phyloP scores from a whole-genome alignment of 176 grass and related monocot genomes.

The Avena insularis region DNA sequence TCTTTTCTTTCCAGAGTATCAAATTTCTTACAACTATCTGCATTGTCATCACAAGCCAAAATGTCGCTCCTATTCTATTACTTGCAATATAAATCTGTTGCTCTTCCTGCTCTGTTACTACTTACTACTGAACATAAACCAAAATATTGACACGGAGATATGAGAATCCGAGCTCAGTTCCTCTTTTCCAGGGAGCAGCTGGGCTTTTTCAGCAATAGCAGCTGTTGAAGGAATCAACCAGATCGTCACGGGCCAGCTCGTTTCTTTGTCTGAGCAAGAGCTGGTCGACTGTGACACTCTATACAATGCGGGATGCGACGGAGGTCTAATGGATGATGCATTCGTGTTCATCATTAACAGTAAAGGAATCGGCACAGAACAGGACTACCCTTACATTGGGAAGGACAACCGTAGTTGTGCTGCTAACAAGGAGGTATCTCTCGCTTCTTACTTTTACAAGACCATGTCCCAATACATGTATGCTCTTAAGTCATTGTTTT shows the following conservation, averaged over 20 bases:
- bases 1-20: neutral
- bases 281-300: slow-evolving; percentile 78
- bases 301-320: slow-evolving; percentile 80
- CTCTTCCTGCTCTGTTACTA: neutral
- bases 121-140: neutral
- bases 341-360: slow-evolving; percentile 83
- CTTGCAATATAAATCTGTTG: neutral
- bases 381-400: slow-evolving; percentile 71
- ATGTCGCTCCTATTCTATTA: neutral
- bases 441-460: neutral
- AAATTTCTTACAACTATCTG: neutral
- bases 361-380: slow-evolving; percentile 58
- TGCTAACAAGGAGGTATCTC: slow-evolving; percentile 59
- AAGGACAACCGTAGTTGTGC: slow-evolving; percentile 40
- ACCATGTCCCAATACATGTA: neutral
- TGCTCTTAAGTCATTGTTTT: neutral
- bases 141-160: neutral
- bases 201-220: slow-evolving; percentile 82
- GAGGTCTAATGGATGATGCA: slow-evolving; percentile 84
- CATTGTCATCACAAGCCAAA: neutral
- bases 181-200: slow-evolving; percentile 68
- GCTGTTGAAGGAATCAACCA: slow-evolving; percentile 78
- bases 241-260: slow-evolving; percentile 66
- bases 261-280: slow-evolving; percentile 79
- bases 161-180: slow-evolving; percentile 3